These are phyloP conservation scores for Sonneratia alba DNA, from an alignment of 345 rosid genomes.

Conservation along the genomic window DNA sequence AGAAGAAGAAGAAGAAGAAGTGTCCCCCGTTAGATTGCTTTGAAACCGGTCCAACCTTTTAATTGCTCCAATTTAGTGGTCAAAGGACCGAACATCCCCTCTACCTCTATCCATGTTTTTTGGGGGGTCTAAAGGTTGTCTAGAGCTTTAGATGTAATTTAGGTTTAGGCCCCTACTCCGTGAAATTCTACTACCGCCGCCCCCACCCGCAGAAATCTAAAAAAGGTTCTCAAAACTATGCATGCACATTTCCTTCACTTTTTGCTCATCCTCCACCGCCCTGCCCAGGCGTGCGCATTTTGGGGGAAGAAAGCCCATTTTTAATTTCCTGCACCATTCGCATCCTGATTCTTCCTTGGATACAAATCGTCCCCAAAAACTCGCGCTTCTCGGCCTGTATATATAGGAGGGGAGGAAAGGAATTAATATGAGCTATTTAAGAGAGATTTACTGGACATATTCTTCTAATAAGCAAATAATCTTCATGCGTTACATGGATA, in stretches of 20 bases:
- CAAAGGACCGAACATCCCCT: neutral
- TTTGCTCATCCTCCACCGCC: neutral
- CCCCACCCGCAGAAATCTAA: neutral
- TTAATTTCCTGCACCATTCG: too few relatives aligned
- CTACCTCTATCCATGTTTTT: neutral
- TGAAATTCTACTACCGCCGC: neutral
- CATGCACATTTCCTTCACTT: neutral
- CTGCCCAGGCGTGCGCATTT: neutral
- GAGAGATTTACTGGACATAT: too few relatives aligned
- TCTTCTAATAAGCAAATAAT: too few relatives aligned
- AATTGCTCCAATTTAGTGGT: neutral
- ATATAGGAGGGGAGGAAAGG: too few relatives aligned
- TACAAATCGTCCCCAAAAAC: too few relatives aligned
- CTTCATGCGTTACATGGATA: too few relatives aligned
- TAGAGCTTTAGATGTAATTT: neutral
- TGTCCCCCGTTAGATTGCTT: neutral
- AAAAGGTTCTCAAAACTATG: neutral
- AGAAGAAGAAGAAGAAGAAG: too few relatives aligned
- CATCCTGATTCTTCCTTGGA: neutral
- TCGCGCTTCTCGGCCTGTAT: too few relatives aligned
- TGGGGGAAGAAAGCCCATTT: neutral
- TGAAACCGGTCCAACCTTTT: neutral
- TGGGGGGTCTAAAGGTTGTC: neutral
- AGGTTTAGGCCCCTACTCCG: neutral
- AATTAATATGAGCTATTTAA: too few relatives aligned